Percentiles rank a stretch among this genome's conserved stretches.
Conservation (phyloP, 805 yeast species). For the Metschnikowia dekortorum region DNA sequence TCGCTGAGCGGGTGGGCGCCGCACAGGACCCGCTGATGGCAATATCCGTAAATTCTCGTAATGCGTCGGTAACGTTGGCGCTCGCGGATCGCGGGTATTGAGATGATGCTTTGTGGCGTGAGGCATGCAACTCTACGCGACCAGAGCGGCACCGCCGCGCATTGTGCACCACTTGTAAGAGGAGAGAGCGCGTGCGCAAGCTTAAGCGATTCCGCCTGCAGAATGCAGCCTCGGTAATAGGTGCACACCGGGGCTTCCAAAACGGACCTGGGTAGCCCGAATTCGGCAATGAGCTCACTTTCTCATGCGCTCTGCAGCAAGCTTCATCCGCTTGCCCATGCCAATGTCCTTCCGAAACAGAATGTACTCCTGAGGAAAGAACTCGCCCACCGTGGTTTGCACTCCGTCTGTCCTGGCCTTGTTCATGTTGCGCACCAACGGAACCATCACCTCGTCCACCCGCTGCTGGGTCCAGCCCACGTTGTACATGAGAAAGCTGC, state of each 20-base stretch:
- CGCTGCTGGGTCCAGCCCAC: slow-evolving; percentile 77
- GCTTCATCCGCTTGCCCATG: slow-evolving; percentile 57
- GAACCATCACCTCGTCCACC: slow-evolving; percentile 80
- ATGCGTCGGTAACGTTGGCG: neutral
- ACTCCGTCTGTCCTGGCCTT: slow-evolving; percentile 49
- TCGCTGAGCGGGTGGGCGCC: no score
- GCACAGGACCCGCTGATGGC: neutral
- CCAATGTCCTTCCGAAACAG: slow-evolving; percentile 43
- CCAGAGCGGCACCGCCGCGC: neutral
- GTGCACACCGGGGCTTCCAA: neutral
- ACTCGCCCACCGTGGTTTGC: slow-evolving; percentile 62
- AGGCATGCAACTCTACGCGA: neutral
- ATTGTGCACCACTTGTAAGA: no score
- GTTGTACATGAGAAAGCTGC: slow-evolving; percentile 62
- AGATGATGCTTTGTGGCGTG: neutral
- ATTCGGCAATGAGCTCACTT: neutral
- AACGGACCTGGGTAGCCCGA: neutral
- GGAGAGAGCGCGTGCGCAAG: neutral
- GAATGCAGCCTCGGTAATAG: neutral
- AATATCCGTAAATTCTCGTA: neutral
- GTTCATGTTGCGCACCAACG: slow-evolving; percentile 78
- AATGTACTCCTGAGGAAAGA: slow-evolving; percentile 58
- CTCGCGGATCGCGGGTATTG: neutral
- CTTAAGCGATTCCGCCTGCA: neutral
- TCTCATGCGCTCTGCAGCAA: slow-evolving; percentile 40